Conservation (phyloP, 176 grass and related monocot genomes). For the Lolium perenne region DNA sequence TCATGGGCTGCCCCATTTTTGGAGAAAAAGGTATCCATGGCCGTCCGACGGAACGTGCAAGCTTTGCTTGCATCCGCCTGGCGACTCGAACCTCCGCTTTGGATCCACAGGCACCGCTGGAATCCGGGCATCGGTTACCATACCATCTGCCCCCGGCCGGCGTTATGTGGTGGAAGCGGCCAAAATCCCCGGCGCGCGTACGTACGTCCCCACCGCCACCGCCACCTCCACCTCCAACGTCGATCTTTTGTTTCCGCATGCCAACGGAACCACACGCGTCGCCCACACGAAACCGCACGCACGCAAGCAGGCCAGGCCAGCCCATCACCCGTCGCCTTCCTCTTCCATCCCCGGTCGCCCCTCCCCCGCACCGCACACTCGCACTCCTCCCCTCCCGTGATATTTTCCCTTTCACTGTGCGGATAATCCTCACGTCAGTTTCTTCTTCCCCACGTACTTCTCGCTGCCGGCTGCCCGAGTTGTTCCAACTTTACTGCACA, state of each 20-base stretch:
- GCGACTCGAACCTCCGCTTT: too few species aligned
- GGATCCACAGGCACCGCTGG: too few species aligned
- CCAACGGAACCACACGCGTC: background rate
- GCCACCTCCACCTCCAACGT: background rate
- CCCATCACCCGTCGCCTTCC: slow-evolving; percentile 8
- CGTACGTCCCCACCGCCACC: background rate
- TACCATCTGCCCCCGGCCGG: background rate
- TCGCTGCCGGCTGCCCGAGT: background rate
- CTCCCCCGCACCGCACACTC: slow-evolving; percentile 8
- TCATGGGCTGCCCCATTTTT: too few species aligned
- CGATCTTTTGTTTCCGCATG: background rate
- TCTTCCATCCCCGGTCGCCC: background rate
- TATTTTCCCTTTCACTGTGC: background rate
- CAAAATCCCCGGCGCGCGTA: background rate
- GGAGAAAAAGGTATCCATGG: too few species aligned
- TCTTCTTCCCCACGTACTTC: background rate
- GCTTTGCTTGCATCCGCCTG: too few species aligned
- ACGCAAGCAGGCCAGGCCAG: background rate
- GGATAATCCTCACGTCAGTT: background rate
- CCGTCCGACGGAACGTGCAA: too few species aligned
- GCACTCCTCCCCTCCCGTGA: background rate
- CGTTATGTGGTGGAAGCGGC: background rate
- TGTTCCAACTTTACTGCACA: background rate
- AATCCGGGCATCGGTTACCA: too few species aligned
- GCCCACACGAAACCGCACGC: background rate